These are phyloP conservation scores for Ophiobolus disseminans DNA, from an alignment of 2,329 filamentous ascomycete genomes.

Conservation along the genomic window DNA sequence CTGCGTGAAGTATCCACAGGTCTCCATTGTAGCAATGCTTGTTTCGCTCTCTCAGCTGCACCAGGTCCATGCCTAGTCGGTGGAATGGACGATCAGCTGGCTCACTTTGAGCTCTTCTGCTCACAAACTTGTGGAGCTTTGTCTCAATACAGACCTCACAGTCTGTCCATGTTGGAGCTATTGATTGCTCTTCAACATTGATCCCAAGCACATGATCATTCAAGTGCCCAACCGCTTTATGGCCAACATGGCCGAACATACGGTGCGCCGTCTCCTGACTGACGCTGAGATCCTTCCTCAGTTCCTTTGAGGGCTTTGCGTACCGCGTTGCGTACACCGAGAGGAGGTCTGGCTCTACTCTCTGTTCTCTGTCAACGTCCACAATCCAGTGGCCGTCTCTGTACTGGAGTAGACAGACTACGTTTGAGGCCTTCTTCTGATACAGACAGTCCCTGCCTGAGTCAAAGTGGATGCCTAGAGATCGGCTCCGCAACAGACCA, in stretches of 20 bases:
- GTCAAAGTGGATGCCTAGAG: background rate
- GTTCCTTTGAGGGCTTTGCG: background rate
- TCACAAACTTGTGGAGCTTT: conserved; percentile 5
- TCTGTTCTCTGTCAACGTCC: background rate
- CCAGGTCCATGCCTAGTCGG: conserved; percentile 7
- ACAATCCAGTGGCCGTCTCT: conserved; percentile 1
- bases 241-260: background rate
- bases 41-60: conserved; percentile 9
- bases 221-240: background rate
- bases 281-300: background rate
- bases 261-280: background rate
- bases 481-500: background rate
- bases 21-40: conserved; percentile 13
- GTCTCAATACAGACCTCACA: conserved; percentile 2
- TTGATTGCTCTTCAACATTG: conserved; percentile 1
- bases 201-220: background rate
- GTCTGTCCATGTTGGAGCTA: conserved; percentile 3
- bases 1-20: conserved; percentile 1
- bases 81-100: conserved; percentile 2
- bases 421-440: conserved; percentile 1
- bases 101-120: conserved; percentile 5
- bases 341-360: background rate
- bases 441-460: conserved; percentile 1
- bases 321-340: background rate
- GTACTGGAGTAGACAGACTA: background rate